Conservation (phyloP, 2,329 filamentous ascomycete genomes). For the Penicillium sp. region DNA sequence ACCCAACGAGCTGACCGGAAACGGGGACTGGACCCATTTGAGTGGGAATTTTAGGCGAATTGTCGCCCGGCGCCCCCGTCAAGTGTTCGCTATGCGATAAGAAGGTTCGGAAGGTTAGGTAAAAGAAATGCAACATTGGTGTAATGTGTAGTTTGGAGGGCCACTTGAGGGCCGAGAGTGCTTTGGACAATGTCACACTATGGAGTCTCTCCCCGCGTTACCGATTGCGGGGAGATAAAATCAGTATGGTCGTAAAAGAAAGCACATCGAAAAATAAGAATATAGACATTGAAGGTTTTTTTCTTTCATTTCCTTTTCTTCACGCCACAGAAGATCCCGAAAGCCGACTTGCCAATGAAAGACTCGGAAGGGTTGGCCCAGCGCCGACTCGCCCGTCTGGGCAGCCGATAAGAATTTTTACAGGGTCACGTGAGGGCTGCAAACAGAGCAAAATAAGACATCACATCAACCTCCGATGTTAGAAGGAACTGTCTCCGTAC, state of each 20-base stretch:
- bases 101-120: conserved; percentile 18
- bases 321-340: conserved; percentile 4
- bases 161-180: neutral
- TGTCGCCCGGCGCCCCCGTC: conserved; percentile 1
- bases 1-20: conserved; percentile 13
- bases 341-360: conserved; percentile 5
- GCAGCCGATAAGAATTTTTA: conserved; percentile 1
- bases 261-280: neutral
- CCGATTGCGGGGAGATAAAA: conserved; percentile 1
- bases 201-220: conserved; percentile 10
- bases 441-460: neutral
- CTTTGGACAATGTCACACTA: conserved; percentile 3
- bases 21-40: neutral
- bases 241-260: neutral
- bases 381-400: neutral
- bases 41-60: conserved; percentile 6
- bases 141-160: neutral
- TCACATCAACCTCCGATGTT: no score
- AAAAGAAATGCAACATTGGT: conserved; percentile 19
- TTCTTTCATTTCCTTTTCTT: neutral
- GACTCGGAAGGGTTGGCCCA: neutral
- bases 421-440: neutral
- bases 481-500: no score
- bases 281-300: neutral
- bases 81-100: conserved; percentile 10